phyloP scores from a whole-genome alignment of 2,329 filamentous ascomycete species.

The Tolypocladium guangdongense region DNA sequence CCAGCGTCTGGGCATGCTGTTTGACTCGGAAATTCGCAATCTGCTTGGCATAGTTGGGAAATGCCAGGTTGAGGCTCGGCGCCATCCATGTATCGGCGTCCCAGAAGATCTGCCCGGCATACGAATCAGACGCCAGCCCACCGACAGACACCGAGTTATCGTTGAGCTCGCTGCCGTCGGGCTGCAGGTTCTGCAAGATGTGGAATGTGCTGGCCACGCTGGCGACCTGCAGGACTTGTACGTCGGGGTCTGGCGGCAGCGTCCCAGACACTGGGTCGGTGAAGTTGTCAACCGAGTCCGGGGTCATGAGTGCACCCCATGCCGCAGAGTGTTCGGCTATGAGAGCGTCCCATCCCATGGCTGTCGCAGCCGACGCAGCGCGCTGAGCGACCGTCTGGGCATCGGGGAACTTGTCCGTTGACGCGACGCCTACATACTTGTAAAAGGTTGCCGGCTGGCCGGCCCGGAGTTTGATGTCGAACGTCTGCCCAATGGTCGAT shows the following conservation, averaged over 20 bases:
- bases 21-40: constrained; percentile 16
- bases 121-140: constrained; percentile 16
- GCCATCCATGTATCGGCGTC: constrained; percentile 19
- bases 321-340: constrained; percentile 46
- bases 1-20: constrained; percentile 36
- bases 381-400: constrained; percentile 42
- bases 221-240: constrained; percentile 42
- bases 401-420: constrained; percentile 54
- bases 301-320: constrained; percentile 51
- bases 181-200: constrained; percentile 41
- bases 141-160: constrained; percentile 14
- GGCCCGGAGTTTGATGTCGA: constrained; percentile 39
- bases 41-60: constrained; percentile 13
- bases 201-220: constrained; percentile 45
- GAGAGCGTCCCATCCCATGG: constrained; percentile 42
- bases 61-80: constrained; percentile 13
- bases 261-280: constrained; percentile 38
- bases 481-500: constrained; percentile 54
- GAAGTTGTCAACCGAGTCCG: constrained; percentile 53
- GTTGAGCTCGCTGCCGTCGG: constrained; percentile 30
- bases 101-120: constrained; percentile 19
- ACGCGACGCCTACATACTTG: constrained; percentile 60
- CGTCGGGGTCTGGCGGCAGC: constrained; percentile 43
- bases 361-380: constrained; percentile 35
- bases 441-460: constrained; percentile 43